Evolutionary conservation across 768 basidiomycete genomes (phyloP), one percentile per base, ranked within the genome.

Genomic region (Leucosporidium creatinivorum): DNA sequence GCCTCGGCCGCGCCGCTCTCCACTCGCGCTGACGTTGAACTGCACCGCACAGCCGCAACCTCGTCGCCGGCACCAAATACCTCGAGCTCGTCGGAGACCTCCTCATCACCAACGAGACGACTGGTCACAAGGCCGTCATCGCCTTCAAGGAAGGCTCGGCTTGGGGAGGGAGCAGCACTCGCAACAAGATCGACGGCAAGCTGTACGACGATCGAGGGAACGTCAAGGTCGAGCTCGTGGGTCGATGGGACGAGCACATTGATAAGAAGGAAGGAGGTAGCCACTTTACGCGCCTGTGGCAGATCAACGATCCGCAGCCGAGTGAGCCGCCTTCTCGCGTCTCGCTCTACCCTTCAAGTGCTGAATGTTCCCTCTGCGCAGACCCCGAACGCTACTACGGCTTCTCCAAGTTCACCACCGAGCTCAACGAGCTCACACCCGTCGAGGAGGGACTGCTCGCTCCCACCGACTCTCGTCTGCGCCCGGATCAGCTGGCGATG

Each of bases 401-500:
- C 77, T 84, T 98, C 36, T 93, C 93, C 1, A 90, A 89, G 0
- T 98, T 88, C 76, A 91, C 94, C 3, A 84, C 93, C 69, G 89
- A 90, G 1, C 80, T 96, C 66, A 98, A 98, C 75, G 86, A 96
- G 57, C 44, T 65, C 23, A 76, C 67, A 18, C 26, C n/a, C 80
- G 81, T 69, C 64, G 73, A 76, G 48, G 48, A 55, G 0, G 58
- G 58, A 8, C 50, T 83, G 75, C 70, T 98, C 15, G 86, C 87
- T 30, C 89, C 91, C 4, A 94, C 93, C 3, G 93, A 98, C 78
- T 94, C 92, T 75, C 84, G 94, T 8, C 78, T 96, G 36, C 84
- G 94, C 0, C 92, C 92, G 0, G 93, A 98, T 76, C 93, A 97
- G 77, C 82, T 91, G n/a, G 91, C 92, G 36, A 93, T 97, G 76